These are phyloP conservation scores for Amesomyces nigricolor DNA, from an alignment of 2,329 filamentous ascomycete genomes.

Conservation along the genomic window DNA sequence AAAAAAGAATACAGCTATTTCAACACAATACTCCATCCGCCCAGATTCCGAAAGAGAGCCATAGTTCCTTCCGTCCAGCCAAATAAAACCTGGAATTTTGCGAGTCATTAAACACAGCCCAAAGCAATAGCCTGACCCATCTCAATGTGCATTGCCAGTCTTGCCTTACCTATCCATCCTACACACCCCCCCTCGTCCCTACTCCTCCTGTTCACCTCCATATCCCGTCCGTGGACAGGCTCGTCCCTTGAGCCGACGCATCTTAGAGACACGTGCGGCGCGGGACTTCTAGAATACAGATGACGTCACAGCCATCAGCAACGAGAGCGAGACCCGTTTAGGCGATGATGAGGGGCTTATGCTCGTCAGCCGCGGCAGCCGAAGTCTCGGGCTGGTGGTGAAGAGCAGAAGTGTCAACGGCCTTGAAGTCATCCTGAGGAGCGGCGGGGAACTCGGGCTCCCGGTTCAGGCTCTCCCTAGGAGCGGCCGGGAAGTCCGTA, in stretches of 20 bases:
- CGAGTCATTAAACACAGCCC: not conserved
- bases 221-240: too few relatives aligned
- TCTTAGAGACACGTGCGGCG: not conserved
- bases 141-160: slow-evolving; percentile 12
- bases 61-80: not conserved
- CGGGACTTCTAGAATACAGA: not conserved
- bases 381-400: not conserved
- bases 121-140: not conserved
- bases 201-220: not conserved
- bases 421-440: slow-evolving; percentile 5
- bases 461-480: slow-evolving; percentile 34
- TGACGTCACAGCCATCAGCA: not conserved
- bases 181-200: not conserved
- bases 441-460: not conserved
- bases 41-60: not conserved
- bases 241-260: not conserved
- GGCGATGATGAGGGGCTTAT: slow-evolving; percentile 2
- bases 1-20: slow-evolving; percentile 3
- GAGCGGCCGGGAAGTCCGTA: slow-evolving; percentile 45
- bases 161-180: slow-evolving; percentile 5
- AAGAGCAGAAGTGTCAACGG: not conserved
- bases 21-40: slow-evolving; percentile 9
- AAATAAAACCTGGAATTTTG: not conserved
- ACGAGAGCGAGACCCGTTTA: not conserved
- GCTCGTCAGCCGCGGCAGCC: not conserved